Evolutionary conservation across 352 stramenopile species (phyloP).

Genomic region (Thalassiosira pacifica): DNA sequence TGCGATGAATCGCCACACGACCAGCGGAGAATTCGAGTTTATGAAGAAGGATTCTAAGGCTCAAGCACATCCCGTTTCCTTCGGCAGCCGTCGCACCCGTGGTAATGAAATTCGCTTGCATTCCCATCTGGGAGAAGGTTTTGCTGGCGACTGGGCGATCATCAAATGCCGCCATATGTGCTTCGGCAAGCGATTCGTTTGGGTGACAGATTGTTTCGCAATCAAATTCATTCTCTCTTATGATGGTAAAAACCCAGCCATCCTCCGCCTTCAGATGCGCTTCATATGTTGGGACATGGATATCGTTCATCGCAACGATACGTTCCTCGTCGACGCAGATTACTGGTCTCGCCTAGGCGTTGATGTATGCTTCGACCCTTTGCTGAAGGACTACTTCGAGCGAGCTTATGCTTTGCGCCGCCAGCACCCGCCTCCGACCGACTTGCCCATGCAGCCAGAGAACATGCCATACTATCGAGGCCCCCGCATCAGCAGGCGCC

Average conservation of each 20-base stretch:
- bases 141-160: too few species aligned
- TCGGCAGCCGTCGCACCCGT: too few species aligned
- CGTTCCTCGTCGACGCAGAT: background rate
- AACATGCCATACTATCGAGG: slow-evolving; percentile 9
- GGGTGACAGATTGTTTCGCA: background rate
- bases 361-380: slow-evolving; percentile 17
- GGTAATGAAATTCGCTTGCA: too few species aligned
- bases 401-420: background rate
- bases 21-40: too few species aligned
- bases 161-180: too few species aligned
- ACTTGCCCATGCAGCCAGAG: background rate
- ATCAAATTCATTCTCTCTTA: slow-evolving; percentile 30
- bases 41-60: too few species aligned
- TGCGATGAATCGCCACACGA: too few species aligned
- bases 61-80: too few species aligned
- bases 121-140: too few species aligned
- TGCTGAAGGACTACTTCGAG: slow-evolving; percentile 8
- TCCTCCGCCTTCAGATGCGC: slow-evolving; percentile 22
- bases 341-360: slow-evolving; percentile 8
- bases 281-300: slow-evolving; percentile 18
- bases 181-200: too few species aligned
- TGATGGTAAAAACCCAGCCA: slow-evolving; percentile 3
- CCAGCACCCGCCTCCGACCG: background rate
- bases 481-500: background rate
- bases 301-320: background rate